Conservation (phyloP, 768 basidiomycete genomes). For the Termitomyces sp. region DNA sequence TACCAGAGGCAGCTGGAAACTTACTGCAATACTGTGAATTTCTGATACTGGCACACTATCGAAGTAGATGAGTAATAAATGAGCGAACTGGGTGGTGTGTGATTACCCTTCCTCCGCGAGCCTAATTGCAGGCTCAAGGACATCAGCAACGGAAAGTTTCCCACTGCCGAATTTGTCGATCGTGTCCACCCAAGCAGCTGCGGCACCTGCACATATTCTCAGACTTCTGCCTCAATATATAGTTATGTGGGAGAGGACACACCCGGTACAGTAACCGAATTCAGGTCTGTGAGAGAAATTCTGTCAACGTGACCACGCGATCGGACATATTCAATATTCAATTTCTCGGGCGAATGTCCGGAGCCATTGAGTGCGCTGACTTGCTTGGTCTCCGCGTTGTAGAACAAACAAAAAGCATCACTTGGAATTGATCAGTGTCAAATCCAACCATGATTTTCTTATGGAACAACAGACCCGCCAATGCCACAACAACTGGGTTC, state of each 20-base stretch:
- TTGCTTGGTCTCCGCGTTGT: conserved; percentile 72
- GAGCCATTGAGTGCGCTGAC: conserved; percentile 93
- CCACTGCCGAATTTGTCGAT: conserved; percentile 80
- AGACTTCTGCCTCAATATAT: not conserved
- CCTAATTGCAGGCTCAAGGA: conserved; percentile 84
- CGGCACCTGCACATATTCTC: conserved; percentile 52
- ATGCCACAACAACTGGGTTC: conserved; percentile 90
- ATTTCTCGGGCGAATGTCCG: conserved; percentile 75
- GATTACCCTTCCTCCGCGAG: conserved; percentile 86
- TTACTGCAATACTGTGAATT: conserved; percentile 58
- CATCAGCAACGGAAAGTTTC: conserved; percentile 52
- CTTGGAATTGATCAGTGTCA: conserved; percentile 27
- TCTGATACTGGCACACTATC: conserved; percentile 83
- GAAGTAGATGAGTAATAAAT: not conserved
- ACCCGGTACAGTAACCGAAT: conserved; percentile 90
- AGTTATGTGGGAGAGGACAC: not conserved
- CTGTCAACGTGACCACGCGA: conserved; percentile 62
- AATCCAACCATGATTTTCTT: conserved; percentile 9
- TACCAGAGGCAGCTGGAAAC: conserved; percentile 3
- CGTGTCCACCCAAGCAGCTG: conserved; percentile 93
- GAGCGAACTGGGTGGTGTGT: not conserved
- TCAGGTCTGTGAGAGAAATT: conserved; percentile 79
- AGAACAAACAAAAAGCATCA: conserved; percentile 92
- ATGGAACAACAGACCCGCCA: conserved; percentile 55
- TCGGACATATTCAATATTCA: conserved; percentile 69